These are phyloP conservation scores for Glutinoglossum americanum DNA, from an alignment of 495 filamentous ascomycete genomes.

Conservation along the genomic window DNA sequence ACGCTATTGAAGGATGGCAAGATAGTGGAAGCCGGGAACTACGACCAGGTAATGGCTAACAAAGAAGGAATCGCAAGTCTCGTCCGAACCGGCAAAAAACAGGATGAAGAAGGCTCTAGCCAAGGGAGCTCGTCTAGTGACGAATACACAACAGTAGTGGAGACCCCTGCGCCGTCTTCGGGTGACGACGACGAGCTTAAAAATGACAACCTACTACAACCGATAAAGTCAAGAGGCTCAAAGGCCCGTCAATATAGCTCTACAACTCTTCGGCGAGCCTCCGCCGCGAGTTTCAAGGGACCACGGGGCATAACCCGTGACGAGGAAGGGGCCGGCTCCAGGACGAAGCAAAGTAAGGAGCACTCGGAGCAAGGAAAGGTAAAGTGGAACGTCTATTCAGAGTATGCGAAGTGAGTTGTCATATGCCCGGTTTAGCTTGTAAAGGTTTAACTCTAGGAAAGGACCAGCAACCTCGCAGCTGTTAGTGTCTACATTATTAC, in stretches of 20 bases:
- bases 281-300: constrained; percentile 72
- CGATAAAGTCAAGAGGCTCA: constrained; percentile 35
- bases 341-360: constrained; percentile 72
- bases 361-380: constrained; percentile 84
- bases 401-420: constrained; percentile 5
- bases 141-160: constrained; percentile 33
- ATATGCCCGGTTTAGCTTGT: background rate
- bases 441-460: constrained; percentile 37
- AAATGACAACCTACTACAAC: constrained; percentile 48
- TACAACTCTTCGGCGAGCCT: constrained; percentile 66
- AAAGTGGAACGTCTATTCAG: constrained; percentile 48
- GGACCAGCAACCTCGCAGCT: constrained; percentile 72
- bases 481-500: constrained; percentile 63
- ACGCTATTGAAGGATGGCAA: constrained; percentile 62
- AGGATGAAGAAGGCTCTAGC: constrained; percentile 37
- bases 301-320: constrained; percentile 49
- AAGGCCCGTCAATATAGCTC: constrained; percentile 36
- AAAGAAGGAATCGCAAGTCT: constrained; percentile 75
- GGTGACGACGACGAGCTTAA: constrained; percentile 31
- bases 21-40: constrained; percentile 73
- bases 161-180: constrained; percentile 18
- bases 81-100: constrained; percentile 52
- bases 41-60: constrained; percentile 78
- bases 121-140: constrained; percentile 30
- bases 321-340: constrained; percentile 57